These are phyloP conservation scores for Micractinium conductrix DNA, from an alignment of 139 green algal genomes.

Conservation along the genomic window DNA sequence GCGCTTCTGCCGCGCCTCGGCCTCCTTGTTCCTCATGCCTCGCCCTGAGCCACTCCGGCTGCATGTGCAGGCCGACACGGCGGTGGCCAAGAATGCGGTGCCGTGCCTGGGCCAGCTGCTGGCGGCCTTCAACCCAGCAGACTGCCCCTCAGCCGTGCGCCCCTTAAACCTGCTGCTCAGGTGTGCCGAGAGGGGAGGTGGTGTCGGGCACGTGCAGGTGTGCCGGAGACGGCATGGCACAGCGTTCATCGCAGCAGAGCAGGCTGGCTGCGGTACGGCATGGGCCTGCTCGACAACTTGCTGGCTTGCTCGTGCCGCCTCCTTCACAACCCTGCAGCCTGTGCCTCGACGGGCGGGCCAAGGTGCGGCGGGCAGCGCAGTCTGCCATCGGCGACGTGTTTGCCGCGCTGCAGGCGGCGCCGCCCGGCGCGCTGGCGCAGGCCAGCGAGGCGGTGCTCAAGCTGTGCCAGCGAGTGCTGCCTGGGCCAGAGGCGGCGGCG, in stretches of 20 bases:
- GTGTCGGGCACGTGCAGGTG: not conserved
- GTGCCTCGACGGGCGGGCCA: slow-evolving; percentile 67
- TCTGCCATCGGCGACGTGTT: slow-evolving; percentile 65
- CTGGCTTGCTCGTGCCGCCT: slow-evolving; percentile 39
- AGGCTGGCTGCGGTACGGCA: not conserved
- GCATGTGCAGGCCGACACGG: slow-evolving; percentile 50
- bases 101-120: slow-evolving; percentile 66
- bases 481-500: slow-evolving; percentile 73
- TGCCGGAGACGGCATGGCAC: not conserved
- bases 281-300: not conserved
- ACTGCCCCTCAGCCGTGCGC: slow-evolving; percentile 47
- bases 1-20: no score
- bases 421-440: slow-evolving; percentile 24
- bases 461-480: slow-evolving; percentile 63
- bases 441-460: slow-evolving; percentile 61
- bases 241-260: not conserved
- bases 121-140: slow-evolving; percentile 57
- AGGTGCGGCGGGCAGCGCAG: slow-evolving; percentile 76
- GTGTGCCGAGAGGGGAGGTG: not conserved
- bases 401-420: slow-evolving; percentile 62
- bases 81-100: slow-evolving; percentile 59
- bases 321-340: slow-evolving; percentile 38
- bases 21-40: no score
- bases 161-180: slow-evolving; percentile 50
- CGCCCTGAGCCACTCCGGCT: not conserved